Base-by-base conservation (phyloP, 768 basidiomycete genomes). In the Russula ochroleuca region DNA sequence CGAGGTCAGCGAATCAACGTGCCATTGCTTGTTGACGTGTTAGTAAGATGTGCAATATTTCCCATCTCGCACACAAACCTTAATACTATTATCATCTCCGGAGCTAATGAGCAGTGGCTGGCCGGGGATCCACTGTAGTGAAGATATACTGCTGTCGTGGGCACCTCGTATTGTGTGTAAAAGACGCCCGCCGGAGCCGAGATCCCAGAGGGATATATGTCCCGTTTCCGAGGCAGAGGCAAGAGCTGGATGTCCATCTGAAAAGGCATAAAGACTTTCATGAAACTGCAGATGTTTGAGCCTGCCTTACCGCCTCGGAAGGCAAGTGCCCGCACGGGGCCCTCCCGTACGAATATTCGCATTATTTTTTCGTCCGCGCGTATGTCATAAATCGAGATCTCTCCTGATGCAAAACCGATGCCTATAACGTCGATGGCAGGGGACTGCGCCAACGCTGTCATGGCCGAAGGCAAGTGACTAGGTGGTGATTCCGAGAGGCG, bases 371-470 rank as follows among this genome's bases (percentile, higher is more conserved):
- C 95, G 66, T 96, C 94, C 11, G 90, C 83, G 38, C 94, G 85
- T 54, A 98, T 81, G 71, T 99, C 97, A 70, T 94, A 90, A 4
- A 99, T 81, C 0, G 88, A 86, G 33, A 97, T 85, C 69, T 90
- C 86, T 45, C 97, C 97, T 1, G 90, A 91, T 1, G 86, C 78
- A 72, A 91, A 92, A 1, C 94, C 96, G 54, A 99, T 79, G n/a
- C 92, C 97, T 43, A 98, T 81, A 11, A 98, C 93, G 70, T 99
- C 97, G 57, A 98, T 88, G 15, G 95, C 97, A 28, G 96, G 95
- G 10, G 94, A 95, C 72, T 97, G 97, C 1, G 85, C 84, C 43
- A 98, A 71, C 2, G 87, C 78, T 1, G 92, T 94, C 67, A 98
- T 84, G 10, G 90, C 80, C 57, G 71, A 62, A 58, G 75, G 71